Evolutionary conservation across 345 rosid species (phyloP).

Genomic region (Linum tenue): DNA sequence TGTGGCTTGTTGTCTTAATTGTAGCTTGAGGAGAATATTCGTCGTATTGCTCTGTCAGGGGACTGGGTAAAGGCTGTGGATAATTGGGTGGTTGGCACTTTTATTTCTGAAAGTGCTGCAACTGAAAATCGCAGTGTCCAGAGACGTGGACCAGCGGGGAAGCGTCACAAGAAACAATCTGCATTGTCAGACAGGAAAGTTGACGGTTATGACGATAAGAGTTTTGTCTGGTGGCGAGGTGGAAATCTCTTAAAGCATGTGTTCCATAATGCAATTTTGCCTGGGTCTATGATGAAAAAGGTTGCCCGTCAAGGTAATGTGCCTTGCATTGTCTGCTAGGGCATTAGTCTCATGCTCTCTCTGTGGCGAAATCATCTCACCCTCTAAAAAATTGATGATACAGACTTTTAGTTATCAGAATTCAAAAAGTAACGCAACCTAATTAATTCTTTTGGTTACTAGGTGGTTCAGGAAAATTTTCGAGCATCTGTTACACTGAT

Average conservation of each 20-base stretch:
- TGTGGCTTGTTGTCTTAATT: constrained; percentile 11
- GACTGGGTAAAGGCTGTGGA: constrained; percentile 76
- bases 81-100: constrained; percentile 48
- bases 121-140: constrained; percentile 28
- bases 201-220: constrained; percentile 39
- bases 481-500: constrained; percentile 51
- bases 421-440: background rate
- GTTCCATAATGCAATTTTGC: constrained; percentile 64
- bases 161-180: constrained; percentile 46
- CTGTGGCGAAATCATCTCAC: no score
- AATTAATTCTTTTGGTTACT: constrained; percentile 11
- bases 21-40: constrained; percentile 79
- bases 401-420: background rate
- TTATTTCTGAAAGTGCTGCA: constrained; percentile 41
- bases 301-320: constrained; percentile 69
- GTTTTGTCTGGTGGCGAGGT: constrained; percentile 91
- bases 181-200: constrained; percentile 31
- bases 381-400: background rate
- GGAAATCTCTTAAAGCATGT: constrained; percentile 49
- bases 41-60: constrained; percentile 50
- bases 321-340: background rate
- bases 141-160: constrained; percentile 62
- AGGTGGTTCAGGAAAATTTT: constrained; percentile 64
- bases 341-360: background rate
- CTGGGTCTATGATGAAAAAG: constrained; percentile 36